Conservation (phyloP, 139 green algal species). For the Pedinophyceae sp. region DNA sequence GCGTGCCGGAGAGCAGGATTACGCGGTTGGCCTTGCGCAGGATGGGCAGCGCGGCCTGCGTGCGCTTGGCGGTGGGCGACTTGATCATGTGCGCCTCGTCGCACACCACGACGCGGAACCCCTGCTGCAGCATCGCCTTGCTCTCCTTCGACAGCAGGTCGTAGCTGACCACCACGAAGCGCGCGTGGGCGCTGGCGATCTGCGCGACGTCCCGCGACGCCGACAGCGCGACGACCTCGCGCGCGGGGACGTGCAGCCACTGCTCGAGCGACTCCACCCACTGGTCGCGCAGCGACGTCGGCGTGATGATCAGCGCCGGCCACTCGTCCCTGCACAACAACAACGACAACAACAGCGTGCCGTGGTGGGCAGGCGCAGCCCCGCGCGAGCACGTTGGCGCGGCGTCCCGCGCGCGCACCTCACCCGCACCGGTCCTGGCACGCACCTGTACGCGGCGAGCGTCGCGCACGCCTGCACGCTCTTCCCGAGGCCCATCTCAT, state of each 20-base stretch:
- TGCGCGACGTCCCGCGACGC: too few species aligned
- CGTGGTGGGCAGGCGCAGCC: too few species aligned
- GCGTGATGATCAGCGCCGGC: constrained; percentile 55
- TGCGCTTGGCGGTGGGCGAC: constrained; percentile 23
- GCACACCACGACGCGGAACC: too few species aligned
- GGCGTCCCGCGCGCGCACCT: too few species aligned
- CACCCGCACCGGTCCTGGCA: too few species aligned
- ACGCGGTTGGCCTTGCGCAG: constrained; percentile 29
- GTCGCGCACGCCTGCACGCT: constrained; percentile 37
- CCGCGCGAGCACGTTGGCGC: too few species aligned
- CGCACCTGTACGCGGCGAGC: neutral
- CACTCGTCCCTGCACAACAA: constrained; percentile 53
- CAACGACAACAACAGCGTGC: too few species aligned
- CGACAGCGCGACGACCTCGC: constrained; percentile 11
- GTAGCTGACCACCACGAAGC: constrained; percentile 4
- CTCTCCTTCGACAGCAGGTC: constrained; percentile 1
- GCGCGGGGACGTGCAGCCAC: constrained; percentile 36
- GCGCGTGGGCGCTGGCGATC: neutral
- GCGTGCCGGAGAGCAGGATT: constrained; percentile 64
- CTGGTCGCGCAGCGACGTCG: constrained; percentile 49
- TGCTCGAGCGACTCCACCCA: constrained; percentile 49
- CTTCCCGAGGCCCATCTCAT: constrained; percentile 56
- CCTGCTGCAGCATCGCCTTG: neutral
- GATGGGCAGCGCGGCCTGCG: constrained; percentile 40
- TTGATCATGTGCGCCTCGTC: constrained; percentile 1